These are phyloP conservation scores for Rhododendron molle DNA, from an alignment of 148 eudicot species.

Conservation along the genomic window DNA sequence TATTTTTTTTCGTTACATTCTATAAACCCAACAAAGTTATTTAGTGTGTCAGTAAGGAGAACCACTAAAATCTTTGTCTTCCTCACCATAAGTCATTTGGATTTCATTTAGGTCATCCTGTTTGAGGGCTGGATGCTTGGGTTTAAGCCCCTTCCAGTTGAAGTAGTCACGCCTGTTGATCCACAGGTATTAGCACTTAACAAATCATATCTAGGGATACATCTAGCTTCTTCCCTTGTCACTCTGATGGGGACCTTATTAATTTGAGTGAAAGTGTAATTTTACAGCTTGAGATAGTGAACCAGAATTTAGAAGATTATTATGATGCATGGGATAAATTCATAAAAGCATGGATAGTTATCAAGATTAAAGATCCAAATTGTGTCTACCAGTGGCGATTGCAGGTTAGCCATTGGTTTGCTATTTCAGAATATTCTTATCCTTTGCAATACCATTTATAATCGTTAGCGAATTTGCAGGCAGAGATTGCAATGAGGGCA, in stretches of 20 bases:
- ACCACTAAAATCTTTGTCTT: background rate
- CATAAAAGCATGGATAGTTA: conserved; percentile 77
- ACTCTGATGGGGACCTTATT: conserved; percentile 2
- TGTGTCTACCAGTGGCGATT: conserved; percentile 93
- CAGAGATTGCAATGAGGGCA: conserved; percentile 88
- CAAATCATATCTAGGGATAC: background rate
- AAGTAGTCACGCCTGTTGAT: conserved; percentile 65
- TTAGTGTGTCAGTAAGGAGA: background rate
- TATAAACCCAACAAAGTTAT: background rate
- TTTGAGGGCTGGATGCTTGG: conserved; percentile 99
- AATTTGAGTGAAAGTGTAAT: conserved; percentile 9
- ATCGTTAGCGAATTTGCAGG: conserved; percentile 46
- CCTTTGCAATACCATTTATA: background rate
- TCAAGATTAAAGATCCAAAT: conserved; percentile 84
- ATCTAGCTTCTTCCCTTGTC: background rate
- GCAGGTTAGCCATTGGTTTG: conserved; percentile 50
- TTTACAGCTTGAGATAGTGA: conserved; percentile 71
- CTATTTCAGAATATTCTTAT: background rate
- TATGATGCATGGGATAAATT: conserved; percentile 92
- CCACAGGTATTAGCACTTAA: conserved; percentile 41
- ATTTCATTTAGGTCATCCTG: conserved; percentile 51
- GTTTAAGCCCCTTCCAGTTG: conserved; percentile 75
- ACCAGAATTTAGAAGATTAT: conserved; percentile 66
- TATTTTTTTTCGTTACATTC: background rate
- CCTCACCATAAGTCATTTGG: background rate